Evolutionary conservation across 2,329 filamentous ascomycete species (phyloP).

Genomic region (Penicillium paneum): DNA sequence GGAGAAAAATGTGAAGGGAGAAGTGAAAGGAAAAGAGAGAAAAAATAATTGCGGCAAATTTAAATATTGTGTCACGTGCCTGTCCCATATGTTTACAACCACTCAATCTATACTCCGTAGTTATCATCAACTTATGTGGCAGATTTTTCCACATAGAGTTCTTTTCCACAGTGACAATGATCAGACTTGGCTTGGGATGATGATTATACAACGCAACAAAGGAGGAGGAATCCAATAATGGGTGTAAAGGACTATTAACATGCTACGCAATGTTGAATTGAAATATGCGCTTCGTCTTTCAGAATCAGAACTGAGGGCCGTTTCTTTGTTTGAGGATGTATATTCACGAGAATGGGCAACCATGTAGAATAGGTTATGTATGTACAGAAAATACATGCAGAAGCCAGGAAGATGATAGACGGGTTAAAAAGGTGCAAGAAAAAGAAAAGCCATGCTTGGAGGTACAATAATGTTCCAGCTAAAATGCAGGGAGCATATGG

Average conservation of each 20-base stretch:
- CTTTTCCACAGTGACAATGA: background rate
- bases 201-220: background rate
- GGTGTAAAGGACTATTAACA: background rate
- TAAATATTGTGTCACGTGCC: conserved; percentile 2
- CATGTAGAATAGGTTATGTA: conserved; percentile 2
- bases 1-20: background rate
- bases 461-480: background rate
- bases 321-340: background rate
- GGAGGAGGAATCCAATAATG: background rate
- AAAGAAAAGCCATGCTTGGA: background rate
- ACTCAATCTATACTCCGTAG: background rate
- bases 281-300: background rate
- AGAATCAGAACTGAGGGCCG: background rate
- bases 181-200: no score
- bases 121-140: no score
- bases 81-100: background rate
- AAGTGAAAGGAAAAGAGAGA: background rate
- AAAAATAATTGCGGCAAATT: conserved; percentile 1
- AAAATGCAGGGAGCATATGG: background rate
- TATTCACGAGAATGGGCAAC: conserved; percentile 2
- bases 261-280: background rate
- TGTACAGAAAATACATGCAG: conserved; percentile 6
- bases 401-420: background rate
- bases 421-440: background rate
- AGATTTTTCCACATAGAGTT: no score